These are phyloP conservation scores for Trypanosoma caninum DNA, from an alignment of 208 protist species.

Conservation along the genomic window DNA sequence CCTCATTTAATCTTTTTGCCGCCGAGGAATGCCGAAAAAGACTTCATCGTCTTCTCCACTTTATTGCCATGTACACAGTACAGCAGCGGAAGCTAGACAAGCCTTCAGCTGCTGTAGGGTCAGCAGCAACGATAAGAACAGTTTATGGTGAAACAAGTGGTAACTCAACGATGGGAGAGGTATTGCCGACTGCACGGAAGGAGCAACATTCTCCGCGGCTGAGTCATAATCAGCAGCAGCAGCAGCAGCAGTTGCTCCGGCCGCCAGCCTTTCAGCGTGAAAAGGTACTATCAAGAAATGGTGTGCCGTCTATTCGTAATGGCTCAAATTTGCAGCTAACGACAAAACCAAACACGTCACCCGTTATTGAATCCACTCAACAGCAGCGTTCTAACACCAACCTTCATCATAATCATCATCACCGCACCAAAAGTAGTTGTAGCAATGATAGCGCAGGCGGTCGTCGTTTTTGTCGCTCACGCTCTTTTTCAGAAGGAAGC, in stretches of 20 bases:
- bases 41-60: conserved; percentile 46
- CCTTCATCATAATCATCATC: neutral
- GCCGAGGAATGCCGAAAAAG: conserved; percentile 53
- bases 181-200: neutral
- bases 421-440: neutral
- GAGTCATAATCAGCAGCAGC: neutral
- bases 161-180: neutral
- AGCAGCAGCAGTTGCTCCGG: conserved; percentile 2
- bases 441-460: neutral
- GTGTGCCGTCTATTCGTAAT: neutral
- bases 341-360: neutral
- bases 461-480: conserved; percentile 1
- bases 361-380: too few relatives aligned
- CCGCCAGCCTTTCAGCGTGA: neutral
- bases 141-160: neutral
- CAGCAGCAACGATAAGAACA: conserved; percentile 3
- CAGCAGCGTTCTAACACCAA: too few relatives aligned
- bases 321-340: neutral
- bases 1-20: conserved; percentile 52
- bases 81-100: conserved; percentile 22
- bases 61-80: conserved; percentile 33
- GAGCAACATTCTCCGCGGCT: neutral
- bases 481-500: neutral
- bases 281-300: neutral
- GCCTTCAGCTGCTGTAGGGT: neutral